Evolutionary conservation across 2,329 filamentous ascomycete genomes (phyloP), one percentile per base, ranked within the genome.

Genomic region (Pseudopithomyces chartarum): DNA sequence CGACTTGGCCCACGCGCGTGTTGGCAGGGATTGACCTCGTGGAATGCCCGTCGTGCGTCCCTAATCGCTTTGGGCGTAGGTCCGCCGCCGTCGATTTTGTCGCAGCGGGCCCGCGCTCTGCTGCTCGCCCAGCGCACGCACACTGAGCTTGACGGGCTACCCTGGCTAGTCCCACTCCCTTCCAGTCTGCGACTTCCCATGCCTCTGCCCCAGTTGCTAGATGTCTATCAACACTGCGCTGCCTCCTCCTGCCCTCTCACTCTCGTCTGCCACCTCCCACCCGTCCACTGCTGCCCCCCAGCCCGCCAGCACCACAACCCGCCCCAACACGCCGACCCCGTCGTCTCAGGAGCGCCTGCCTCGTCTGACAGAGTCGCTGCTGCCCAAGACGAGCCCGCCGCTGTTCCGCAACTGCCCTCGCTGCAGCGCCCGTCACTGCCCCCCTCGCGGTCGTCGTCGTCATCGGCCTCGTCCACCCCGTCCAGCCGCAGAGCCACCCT

Each of bases 141-240:
- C 43, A 40, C 63, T 40, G 62, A 55, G 26, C 43, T 56, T 44
- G 49, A 58, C 58, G 60, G 58, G 56, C 64, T 60, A 71, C 70
- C 69, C 69, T 67, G 68, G 70, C 70, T 67, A 70, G 65, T 54
- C 67, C 70, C 70, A 70, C 72, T 66, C 65, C 47, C 64, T 67
- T 57, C 63, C 69, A 55, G 64, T 65, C 63, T 65, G 65, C 60
- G 63, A 67, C 63, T 63, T 70, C 68, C 38, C 70, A 68, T 66
- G 61, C 57, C 67, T 71, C 68, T 69, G 61, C 61, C 63, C 63
- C 58, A 59, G 65, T 63, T 66, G 65, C 66, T 62, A 62, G 64
- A 74, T 74, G 73, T 69, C 70, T 64, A 69, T 64, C 59, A 69
- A 68, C 52, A 69, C 68, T 50, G 63, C 71, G 56, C 64, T 65